Base-by-base conservation (phyloP, 345 rosid species). In the Eucalyptus tenuipes region DNA sequence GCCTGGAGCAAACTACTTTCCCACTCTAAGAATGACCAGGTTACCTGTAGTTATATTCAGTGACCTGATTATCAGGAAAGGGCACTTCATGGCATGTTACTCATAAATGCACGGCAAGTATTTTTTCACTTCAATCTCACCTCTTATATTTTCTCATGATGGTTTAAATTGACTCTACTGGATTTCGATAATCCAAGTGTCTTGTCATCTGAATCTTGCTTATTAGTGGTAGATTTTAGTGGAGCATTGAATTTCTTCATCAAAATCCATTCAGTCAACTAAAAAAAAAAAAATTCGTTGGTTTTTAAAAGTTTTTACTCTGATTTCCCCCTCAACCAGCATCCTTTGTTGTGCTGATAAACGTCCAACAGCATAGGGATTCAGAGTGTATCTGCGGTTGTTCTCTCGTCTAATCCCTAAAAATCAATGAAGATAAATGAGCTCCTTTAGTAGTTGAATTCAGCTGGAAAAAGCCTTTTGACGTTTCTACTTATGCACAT, bases 271-370 rank as follows among this genome's bases (percentile, higher is more conserved):
- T 18, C 3, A 0, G 52, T n/a, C 59, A 29, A 85, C 3, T 9
- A 0, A 50, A 52, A 17, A 7, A 8, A n/a, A n/a, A n/a, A 9
- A 4, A 16, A 12, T 3, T 64, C 10, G 1, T 8, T 4, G 2
- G 3, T 52, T 68, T 68, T 68, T 0, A 33, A 0, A 5, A 33
- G 80, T 68, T 68, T 68, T 17, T 68, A 55, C 61, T 33, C 44
- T 68, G 80, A 1, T 17, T 68, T 68, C 79, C 80, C 24, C 44
- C 44, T 68, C 13, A 33, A 33, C 37, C 13, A 3, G 80, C 44
- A 33, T 68, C 25, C 80, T 68, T 17, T 17, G 44, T 33, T 20
- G 11, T 31, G 80, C 80, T 68, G 80, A 68, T 68, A 33, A 71
- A 37, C 13, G 1, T 33, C 81, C 17, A 68, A 18, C 25, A 71